These are phyloP conservation scores for Kodamaea fungicola DNA, from an alignment of 1,139 yeast species.

Conservation along the genomic window DNA sequence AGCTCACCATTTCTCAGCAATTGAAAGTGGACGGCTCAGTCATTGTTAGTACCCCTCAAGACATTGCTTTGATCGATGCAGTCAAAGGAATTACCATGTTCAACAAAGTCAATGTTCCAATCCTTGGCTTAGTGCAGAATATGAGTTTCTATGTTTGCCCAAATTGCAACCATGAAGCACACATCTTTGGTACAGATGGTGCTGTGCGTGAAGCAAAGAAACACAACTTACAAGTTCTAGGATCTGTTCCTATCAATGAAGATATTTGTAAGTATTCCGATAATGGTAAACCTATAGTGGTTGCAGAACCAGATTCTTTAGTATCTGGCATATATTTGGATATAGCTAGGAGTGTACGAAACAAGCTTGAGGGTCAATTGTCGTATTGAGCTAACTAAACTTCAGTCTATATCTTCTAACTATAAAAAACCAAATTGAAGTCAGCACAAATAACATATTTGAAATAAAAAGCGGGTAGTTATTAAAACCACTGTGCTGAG, in stretches of 20 bases:
- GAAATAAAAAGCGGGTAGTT: constrained; percentile 33
- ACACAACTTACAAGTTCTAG: constrained; percentile 51
- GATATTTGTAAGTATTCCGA: constrained; percentile 64
- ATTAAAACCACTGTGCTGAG: constrained; percentile 35
- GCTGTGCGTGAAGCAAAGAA: constrained; percentile 56
- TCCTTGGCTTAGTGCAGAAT: constrained; percentile 76
- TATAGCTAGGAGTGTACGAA: constrained; percentile 35
- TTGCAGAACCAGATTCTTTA: constrained; percentile 38
- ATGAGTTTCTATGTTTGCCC: constrained; percentile 81
- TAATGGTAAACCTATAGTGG: constrained; percentile 60
- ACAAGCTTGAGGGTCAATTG: constrained; percentile 9
- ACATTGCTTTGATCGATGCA: constrained; percentile 78
- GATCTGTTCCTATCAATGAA: constrained; percentile 64
- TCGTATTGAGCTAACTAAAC: constrained; percentile 2
- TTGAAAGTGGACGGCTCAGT: constrained; percentile 76
- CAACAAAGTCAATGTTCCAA: constrained; percentile 67
- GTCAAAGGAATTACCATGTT: constrained; percentile 81
- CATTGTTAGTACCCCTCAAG: constrained; percentile 85
- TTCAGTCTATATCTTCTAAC: constrained; percentile 14
- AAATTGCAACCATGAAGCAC: constrained; percentile 68
- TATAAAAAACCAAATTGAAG: constrained; percentile 27
- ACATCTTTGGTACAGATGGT: constrained; percentile 71
- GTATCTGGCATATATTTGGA: constrained; percentile 38
- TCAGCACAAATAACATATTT: constrained; percentile 23
- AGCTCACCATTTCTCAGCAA: constrained; percentile 75